Evolutionary conservation across 306 rosid species (phyloP).

Genomic region (Gastrolobium bilobum): DNA sequence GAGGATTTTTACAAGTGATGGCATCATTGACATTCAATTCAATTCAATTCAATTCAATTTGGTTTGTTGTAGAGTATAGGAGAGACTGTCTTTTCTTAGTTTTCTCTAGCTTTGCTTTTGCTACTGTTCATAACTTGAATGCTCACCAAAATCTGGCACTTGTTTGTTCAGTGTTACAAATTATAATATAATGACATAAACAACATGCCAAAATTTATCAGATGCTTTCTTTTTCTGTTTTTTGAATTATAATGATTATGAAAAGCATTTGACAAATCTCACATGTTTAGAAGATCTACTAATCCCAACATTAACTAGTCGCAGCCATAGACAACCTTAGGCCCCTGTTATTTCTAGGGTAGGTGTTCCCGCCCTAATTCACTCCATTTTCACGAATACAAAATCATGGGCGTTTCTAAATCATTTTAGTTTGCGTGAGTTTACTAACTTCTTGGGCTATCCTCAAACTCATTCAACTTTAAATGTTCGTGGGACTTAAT

Average conservation of each 20-base stretch:
- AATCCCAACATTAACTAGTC: too few species aligned
- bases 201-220: background rate
- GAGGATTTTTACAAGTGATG: background rate
- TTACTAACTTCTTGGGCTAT: too few species aligned
- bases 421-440: background rate
- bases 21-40: background rate
- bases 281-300: too few species aligned
- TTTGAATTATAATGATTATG: too few species aligned
- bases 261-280: too few species aligned
- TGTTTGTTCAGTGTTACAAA: background rate
- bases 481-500: background rate
- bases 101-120: background rate
- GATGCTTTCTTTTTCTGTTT: too few species aligned
- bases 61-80: background rate
- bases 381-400: too few species aligned
- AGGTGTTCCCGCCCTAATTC: too few species aligned
- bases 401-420: background rate
- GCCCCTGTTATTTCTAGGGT: too few species aligned
- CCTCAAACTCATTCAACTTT: background rate
- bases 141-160: background rate
- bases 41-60: background rate
- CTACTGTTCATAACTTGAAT: background rate
- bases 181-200: background rate
- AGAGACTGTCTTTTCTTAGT: background rate
- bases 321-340: too few species aligned